Conservation (phyloP, 2,329 filamentous ascomycete species). For the Colletotrichum sublineola region DNA sequence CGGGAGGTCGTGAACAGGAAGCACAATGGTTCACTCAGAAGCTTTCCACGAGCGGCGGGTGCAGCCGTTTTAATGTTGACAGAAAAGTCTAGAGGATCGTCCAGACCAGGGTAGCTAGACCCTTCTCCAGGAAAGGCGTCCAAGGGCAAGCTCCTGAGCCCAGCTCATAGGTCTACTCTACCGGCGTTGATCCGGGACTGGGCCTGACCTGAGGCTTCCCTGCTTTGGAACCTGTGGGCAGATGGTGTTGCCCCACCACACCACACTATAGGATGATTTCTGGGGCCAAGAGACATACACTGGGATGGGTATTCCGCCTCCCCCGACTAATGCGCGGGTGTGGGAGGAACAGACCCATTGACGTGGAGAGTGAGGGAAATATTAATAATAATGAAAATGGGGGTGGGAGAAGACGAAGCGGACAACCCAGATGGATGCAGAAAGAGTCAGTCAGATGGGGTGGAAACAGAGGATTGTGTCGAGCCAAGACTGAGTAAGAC, state of each 20-base stretch:
- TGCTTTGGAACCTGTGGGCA: conserved; percentile 27
- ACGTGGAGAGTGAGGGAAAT: not conserved
- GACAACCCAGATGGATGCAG: not conserved
- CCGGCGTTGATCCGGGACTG: conserved; percentile 23
- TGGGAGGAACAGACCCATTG: not conserved
- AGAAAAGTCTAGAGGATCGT: conserved; percentile 19
- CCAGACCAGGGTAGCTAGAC: conserved; percentile 17
- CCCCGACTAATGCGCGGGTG: conserved; percentile 11
- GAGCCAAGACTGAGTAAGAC: conserved; percentile 13
- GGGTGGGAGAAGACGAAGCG: conserved; percentile 5
- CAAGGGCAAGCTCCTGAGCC: conserved; percentile 14
- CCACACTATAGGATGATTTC: conserved; percentile 5
- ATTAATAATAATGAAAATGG: not conserved
- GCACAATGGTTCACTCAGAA: conserved; percentile 3
- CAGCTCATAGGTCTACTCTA: conserved; percentile 6
- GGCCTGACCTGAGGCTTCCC: conserved; percentile 26
- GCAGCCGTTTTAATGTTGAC: conserved; percentile 32
- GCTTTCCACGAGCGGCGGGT: conserved; percentile 9
- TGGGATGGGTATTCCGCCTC: not conserved
- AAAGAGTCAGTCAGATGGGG: conserved; percentile 21
- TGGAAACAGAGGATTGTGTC: conserved; percentile 19
- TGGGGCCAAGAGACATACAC: conserved; percentile 5
- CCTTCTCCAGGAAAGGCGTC: conserved; percentile 10
- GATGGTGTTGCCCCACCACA: conserved; percentile 27
- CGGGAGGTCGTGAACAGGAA: conserved; percentile 1